These are phyloP conservation scores for Chiua sp. DNA, from an alignment of 1,284 basidiomycete genomes.

Conservation along the genomic window DNA sequence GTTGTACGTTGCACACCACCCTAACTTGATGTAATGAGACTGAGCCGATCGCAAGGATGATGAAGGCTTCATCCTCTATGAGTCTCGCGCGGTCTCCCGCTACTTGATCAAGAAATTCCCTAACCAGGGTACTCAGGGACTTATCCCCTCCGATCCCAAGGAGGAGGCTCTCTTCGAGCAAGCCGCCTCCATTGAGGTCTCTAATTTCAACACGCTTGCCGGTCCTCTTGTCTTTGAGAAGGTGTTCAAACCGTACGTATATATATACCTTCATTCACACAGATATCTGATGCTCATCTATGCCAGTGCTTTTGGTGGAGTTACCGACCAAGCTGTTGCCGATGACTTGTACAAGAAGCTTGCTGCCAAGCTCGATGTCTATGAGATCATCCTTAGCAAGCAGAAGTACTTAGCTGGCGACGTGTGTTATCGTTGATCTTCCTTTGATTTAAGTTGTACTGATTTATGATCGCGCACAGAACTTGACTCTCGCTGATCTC, in stretches of 20 bases:
- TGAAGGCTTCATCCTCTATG: constrained; percentile 51
- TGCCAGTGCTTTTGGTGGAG: constrained; percentile 5
- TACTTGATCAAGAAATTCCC: constrained; percentile 54
- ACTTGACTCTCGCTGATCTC: constrained; percentile 55
- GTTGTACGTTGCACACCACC: constrained; percentile 43
- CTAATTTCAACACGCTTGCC: constrained; percentile 38
- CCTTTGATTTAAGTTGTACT: not conserved
- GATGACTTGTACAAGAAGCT: constrained; percentile 33
- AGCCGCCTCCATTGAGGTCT: constrained; percentile 30
- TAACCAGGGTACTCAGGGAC: constrained; percentile 38
- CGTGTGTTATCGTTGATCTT: constrained; percentile 34
- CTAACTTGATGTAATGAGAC: not conserved
- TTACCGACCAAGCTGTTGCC: constrained; percentile 34
- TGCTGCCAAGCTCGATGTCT: constrained; percentile 44
- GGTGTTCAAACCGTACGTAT: constrained; percentile 42
- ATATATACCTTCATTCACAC: constrained; percentile 6
- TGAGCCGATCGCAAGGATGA: constrained; percentile 39
- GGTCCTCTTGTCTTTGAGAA: constrained; percentile 33
- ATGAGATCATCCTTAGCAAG: constrained; percentile 52
- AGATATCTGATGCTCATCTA: not conserved
- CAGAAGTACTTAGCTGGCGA: constrained; percentile 56
- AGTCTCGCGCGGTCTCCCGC: constrained; percentile 59
- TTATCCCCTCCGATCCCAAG: constrained; percentile 40
- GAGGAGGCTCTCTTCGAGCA: constrained; percentile 39
- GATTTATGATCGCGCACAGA: constrained; percentile 32